Evolutionary conservation across 1,139 yeast genomes (phyloP), one percentile per base, ranked within the genome.

Genomic region (Saccharomyces hybrid): DNA sequence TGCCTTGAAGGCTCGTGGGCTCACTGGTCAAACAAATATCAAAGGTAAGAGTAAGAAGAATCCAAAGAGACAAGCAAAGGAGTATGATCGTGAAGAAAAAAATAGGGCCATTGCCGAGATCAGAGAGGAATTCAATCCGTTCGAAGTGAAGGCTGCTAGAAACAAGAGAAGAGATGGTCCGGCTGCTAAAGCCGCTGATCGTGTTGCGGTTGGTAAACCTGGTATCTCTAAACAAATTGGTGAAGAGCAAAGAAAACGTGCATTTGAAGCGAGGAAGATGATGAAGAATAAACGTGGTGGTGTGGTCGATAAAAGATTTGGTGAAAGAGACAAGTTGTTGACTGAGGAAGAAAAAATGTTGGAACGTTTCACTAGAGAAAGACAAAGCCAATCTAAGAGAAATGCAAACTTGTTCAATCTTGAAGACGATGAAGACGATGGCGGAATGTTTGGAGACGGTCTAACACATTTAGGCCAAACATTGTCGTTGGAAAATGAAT

Each of bases 261-360:
- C 88, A 6, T 87, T 84, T 67, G 86, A 86, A 51, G 80, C 81
- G 34, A 84, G 81, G 61, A 79, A 79, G 69, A 71, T 77, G 14
- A 73, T 77, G 54, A 81, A 82, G 61, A 88, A 88, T 60, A 86
- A 81, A 67, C 82, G 79, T 31, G 97, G 98, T 52, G 90, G 89
- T 2, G 66, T 95, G 19, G 70, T 82, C 3, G 99, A 95, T 75
- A 79, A 89, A 63, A 82, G 99, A 72, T 93, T 95, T 71, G 99
- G 99, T 68, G 99, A 93, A 68, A 80, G 82, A 63, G 84, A 88
- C 71, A 75, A 79, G 38, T 73, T 78, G 51, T 68, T 95, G 76
- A 81, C 86, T 21, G 83, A 84, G 12, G 99, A 95, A 71, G 97
- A 93, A 65, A 88, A 87, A 70, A 91, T 91, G 97, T 79, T 93